Percentiles rank a stretch among this genome's conserved stretches.
These are phyloP conservation scores for Austroboletus eburneus DNA, from an alignment of 768 basidiomycete genomes.

Conservation along the genomic window DNA sequence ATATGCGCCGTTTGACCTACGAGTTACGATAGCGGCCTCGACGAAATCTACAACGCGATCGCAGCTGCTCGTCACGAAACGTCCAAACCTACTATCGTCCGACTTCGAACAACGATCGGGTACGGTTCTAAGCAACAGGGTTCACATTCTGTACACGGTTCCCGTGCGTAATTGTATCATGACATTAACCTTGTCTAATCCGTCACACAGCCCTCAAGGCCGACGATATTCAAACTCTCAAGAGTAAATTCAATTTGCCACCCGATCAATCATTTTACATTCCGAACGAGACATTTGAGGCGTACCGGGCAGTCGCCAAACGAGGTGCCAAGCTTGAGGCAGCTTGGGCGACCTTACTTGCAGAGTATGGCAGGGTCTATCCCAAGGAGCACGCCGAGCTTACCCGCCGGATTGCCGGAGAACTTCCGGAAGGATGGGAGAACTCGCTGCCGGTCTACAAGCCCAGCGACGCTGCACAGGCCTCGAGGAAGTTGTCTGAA, in stretches of 20 bases:
- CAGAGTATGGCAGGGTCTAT: constrained; percentile 70
- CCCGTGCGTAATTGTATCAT: constrained; percentile 57
- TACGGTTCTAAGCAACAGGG: constrained; percentile 92
- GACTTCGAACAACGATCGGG: constrained; percentile 86
- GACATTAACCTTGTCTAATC: constrained; percentile 4
- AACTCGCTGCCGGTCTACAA: constrained; percentile 81
- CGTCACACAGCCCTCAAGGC: constrained; percentile 71
- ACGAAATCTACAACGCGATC: constrained; percentile 74
- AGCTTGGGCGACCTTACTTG: constrained; percentile 69
- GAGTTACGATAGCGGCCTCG: constrained; percentile 58
- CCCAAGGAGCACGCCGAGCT: constrained; percentile 85
- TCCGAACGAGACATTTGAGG: constrained; percentile 64
- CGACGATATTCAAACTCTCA: constrained; percentile 81
- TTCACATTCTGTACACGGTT: constrained; percentile 90
- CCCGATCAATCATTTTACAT: constrained; percentile 75
- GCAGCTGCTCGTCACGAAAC: constrained; percentile 70
- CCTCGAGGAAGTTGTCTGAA: constrained; percentile 91
- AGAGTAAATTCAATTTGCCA: constrained; percentile 81
- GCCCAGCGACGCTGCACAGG: constrained; percentile 76
- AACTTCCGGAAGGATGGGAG: constrained; percentile 86
- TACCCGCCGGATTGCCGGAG: constrained; percentile 75
- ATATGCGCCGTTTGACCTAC: constrained; percentile 8
- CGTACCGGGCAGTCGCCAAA: constrained; percentile 62
- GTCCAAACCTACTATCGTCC: constrained; percentile 83
- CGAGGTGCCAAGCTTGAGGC: constrained; percentile 71